Evolutionary conservation across 2,329 filamentous ascomycete genomes (phyloP).

Genomic region (Orbilia quercus): DNA sequence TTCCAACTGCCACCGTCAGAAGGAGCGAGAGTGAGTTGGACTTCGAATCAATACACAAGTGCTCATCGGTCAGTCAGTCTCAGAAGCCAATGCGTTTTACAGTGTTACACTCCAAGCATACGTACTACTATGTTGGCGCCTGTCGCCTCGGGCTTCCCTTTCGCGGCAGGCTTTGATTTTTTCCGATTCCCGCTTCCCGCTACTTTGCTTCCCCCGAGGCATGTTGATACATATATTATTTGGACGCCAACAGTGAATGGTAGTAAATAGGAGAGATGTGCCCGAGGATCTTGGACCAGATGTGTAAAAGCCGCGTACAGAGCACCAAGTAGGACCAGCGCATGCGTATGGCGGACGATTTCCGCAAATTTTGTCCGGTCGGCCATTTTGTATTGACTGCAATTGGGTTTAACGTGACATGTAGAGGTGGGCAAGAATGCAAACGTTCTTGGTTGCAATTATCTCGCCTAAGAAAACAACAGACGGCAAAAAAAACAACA

Average conservation of each 20-base stretch:
- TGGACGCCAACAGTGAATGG: constrained; percentile 75
- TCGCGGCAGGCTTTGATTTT: constrained; percentile 36
- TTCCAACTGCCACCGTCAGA: constrained; percentile 67
- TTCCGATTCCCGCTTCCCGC: constrained; percentile 14
- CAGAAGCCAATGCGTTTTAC: neutral
- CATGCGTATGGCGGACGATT: constrained; percentile 74
- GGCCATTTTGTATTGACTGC: constrained; percentile 62
- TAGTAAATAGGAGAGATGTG: constrained; percentile 72
- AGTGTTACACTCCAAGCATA: neutral
- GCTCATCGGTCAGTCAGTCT: neutral
- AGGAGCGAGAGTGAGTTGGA: constrained; percentile 77
- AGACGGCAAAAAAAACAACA: too few relatives aligned
- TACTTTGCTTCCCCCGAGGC: constrained; percentile 64
- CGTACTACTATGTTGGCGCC: constrained; percentile 33
- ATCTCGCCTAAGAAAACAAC: neutral
- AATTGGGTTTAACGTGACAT: constrained; percentile 54
- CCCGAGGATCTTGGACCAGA: constrained; percentile 76
- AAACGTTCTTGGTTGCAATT: neutral
- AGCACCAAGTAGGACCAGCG: constrained; percentile 73
- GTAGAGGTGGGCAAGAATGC: neutral
- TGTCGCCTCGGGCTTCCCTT: constrained; percentile 24
- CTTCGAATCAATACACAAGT: constrained; percentile 64
- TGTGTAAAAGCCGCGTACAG: constrained; percentile 73
- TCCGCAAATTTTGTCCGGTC: constrained; percentile 66
- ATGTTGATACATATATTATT: constrained; percentile 72